phyloP scores from a whole-genome alignment of 1,139 yeast genomes.

The Hansenula sp. region DNA sequence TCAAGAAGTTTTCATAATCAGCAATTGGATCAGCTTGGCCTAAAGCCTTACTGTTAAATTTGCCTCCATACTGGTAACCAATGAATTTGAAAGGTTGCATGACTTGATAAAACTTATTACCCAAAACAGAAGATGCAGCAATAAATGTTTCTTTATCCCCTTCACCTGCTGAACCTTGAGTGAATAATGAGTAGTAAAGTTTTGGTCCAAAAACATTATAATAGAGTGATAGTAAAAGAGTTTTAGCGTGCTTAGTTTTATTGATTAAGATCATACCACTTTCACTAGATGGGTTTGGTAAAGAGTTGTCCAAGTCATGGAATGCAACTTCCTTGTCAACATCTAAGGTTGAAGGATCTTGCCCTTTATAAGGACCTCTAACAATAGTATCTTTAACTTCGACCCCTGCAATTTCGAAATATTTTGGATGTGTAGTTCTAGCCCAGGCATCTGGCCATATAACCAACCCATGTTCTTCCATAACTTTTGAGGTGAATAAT shows the following conservation, averaged over 20 bases:
- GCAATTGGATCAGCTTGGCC: constrained; percentile 56
- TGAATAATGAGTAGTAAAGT: constrained; percentile 53
- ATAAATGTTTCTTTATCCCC: constrained; percentile 71
- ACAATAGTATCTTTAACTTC: constrained; percentile 26
- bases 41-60: constrained; percentile 50
- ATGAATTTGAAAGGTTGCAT: constrained; percentile 45
- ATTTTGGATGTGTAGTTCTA: constrained; percentile 56
- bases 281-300: constrained; percentile 64
- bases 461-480: constrained; percentile 30
- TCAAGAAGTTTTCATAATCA: constrained; percentile 23
- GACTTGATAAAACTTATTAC: constrained; percentile 51
- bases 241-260: constrained; percentile 46
- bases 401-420: constrained; percentile 51
- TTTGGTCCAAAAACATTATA: constrained; percentile 60
- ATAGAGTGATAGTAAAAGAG: constrained; percentile 50
- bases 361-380: constrained; percentile 24
- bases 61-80: constrained; percentile 42
- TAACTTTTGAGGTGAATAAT: constrained; percentile 36
- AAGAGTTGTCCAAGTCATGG: constrained; percentile 54
- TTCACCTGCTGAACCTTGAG: constrained; percentile 71
- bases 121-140: constrained; percentile 55
- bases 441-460: constrained; percentile 80
- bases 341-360: constrained; percentile 5
- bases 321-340: constrained; percentile 26
- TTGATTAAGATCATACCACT: constrained; percentile 60